phyloP scores from a whole-genome alignment of 2,329 filamentous ascomycete genomes.

The Ophiostoma australiae region DNA sequence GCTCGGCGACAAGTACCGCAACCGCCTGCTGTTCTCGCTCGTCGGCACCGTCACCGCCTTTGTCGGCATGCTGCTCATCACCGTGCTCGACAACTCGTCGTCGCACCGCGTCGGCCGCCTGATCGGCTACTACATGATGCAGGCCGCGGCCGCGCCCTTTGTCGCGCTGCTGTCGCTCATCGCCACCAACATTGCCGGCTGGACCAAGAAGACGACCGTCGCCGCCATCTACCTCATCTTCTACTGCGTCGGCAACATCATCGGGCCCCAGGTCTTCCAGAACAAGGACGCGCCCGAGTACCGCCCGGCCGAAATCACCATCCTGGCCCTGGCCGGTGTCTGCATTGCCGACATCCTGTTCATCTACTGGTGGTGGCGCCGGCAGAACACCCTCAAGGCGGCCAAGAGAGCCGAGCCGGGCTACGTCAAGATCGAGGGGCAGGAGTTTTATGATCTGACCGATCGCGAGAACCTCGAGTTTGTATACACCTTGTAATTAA shows the following conservation, averaged over 20 bases:
- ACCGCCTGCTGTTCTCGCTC: conserved; percentile 43
- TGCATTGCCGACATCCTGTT: conserved; percentile 48
- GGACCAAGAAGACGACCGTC: conserved; percentile 56
- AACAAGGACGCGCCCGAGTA: conserved; percentile 55
- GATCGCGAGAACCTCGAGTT: conserved; percentile 63
- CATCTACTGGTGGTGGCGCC: conserved; percentile 57
- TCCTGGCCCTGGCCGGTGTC: conserved; percentile 42
- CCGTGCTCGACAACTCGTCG: conserved; percentile 51
- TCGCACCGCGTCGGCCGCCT: conserved; percentile 51
- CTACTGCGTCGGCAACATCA: conserved; percentile 52
- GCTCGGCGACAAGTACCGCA: conserved; percentile 51
- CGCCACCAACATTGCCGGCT: conserved; percentile 54
- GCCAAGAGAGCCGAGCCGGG: conserved; percentile 46
- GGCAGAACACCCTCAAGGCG: conserved; percentile 57
- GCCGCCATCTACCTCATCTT: conserved; percentile 50
- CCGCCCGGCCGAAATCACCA: conserved; percentile 58
- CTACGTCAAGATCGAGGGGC: conserved; percentile 59
- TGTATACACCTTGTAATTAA: conserved; percentile 50
- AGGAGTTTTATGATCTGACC: conserved; percentile 63
- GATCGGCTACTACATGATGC: conserved; percentile 62
- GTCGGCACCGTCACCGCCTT: conserved; percentile 41
- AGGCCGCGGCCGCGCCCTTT: conserved; percentile 56
- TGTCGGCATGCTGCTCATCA: conserved; percentile 59
- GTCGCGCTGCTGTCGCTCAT: conserved; percentile 61
- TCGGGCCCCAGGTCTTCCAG: conserved; percentile 52